Conservation (phyloP, 1,284 basidiomycete genomes). For the Xerocomus amazonicus region DNA sequence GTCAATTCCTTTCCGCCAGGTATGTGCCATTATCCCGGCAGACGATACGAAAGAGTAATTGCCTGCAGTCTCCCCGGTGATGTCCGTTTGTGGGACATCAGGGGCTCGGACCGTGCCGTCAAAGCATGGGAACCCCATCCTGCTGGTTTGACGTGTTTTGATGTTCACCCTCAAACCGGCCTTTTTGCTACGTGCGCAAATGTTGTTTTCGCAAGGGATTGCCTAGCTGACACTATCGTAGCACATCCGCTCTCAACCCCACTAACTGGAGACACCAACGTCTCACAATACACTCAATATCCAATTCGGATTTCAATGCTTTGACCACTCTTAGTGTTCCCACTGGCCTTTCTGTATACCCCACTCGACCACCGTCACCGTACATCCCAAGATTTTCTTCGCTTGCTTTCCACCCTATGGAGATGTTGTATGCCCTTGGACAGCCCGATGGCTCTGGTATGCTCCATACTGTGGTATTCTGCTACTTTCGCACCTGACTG, state of each 20-base stretch:
- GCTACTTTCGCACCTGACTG: slow-evolving; percentile 7
- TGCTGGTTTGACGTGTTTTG: slow-evolving; percentile 79
- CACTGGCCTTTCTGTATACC: slow-evolving; percentile 52
- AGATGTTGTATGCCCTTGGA: slow-evolving; percentile 76
- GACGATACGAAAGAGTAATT: background rate
- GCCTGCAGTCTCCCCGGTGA: slow-evolving; percentile 78
- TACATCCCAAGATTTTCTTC: slow-evolving; percentile 63
- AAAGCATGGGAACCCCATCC: slow-evolving; percentile 68
- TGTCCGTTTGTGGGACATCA: slow-evolving; percentile 90
- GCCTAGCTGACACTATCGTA: slow-evolving; percentile 27
- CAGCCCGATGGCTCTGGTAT: slow-evolving; percentile 68
- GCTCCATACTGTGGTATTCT: slow-evolving; percentile 23
- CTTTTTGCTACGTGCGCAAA: slow-evolving; percentile 82
- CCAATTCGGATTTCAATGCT: slow-evolving; percentile 29
- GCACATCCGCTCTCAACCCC: slow-evolving; percentile 59
- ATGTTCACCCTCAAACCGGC: slow-evolving; percentile 82
- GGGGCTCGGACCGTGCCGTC: slow-evolving; percentile 60
- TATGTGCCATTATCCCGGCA: slow-evolving; percentile 34
- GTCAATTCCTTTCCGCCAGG: slow-evolving; percentile 90
- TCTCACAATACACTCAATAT: slow-evolving; percentile 54
- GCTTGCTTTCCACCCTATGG: slow-evolving; percentile 72
- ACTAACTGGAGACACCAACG: slow-evolving; percentile 63
- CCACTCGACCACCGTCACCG: slow-evolving; percentile 52
- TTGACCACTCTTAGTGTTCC: slow-evolving; percentile 51
- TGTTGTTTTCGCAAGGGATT: background rate